Evolutionary conservation across 2,329 filamentous ascomycete species (phyloP).

Genomic region (Penicillium olsonii): DNA sequence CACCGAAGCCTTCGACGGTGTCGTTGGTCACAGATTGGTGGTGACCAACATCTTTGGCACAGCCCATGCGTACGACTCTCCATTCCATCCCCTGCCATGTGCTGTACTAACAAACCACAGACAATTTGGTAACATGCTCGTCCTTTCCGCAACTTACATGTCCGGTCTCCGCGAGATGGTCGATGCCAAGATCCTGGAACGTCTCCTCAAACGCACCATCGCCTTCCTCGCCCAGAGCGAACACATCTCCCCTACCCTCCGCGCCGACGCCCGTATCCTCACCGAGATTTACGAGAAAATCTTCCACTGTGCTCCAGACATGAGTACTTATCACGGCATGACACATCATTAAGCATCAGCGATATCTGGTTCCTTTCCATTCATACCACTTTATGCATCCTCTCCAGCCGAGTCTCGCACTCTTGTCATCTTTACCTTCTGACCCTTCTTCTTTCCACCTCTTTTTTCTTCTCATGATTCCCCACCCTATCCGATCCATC

Average conservation of each 20-base stretch:
- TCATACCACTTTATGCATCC: conserved; percentile 4
- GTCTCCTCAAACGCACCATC: conserved; percentile 73
- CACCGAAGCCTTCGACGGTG: conserved; percentile 9
- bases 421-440: conserved; percentile 9
- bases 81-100: too few species aligned
- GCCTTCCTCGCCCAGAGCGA: conserved; percentile 70
- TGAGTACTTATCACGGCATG: neutral
- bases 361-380: neutral
- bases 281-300: conserved; percentile 50
- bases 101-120: conserved; percentile 49
- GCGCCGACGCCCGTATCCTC: conserved; percentile 74
- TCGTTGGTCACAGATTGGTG: conserved; percentile 5
- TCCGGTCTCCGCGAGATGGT: conserved; percentile 66
- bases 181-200: conserved; percentile 55
- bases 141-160: conserved; percentile 78
- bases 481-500: neutral
- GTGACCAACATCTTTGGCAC: conserved; percentile 12
- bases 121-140: conserved; percentile 94
- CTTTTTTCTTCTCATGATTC: conserved; percentile 4
- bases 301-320: conserved; percentile 36
- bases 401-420: neutral
- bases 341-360: conserved; percentile 3
- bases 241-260: conserved; percentile 73
- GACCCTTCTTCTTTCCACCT: neutral
- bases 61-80: conserved; percentile 8